A percentile compares a stretch with the other conserved stretches of the same genome.
Conservation (phyloP, 1,284 basidiomycete species). For the Cutaneotrichosporon spelunceum region DNA sequence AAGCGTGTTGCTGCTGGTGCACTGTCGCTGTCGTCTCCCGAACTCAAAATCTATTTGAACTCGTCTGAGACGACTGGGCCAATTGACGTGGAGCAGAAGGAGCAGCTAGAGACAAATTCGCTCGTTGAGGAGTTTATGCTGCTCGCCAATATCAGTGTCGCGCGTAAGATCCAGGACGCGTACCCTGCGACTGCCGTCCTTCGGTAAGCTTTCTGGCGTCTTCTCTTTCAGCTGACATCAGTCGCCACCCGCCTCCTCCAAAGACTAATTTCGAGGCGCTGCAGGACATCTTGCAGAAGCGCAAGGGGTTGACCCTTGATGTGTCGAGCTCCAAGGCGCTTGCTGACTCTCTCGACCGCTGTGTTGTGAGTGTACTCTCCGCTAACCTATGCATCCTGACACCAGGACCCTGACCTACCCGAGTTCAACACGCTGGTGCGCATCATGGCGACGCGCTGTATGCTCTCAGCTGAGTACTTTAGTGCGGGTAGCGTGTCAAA, state of each 20-base stretch:
- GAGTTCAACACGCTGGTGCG: conserved; percentile 96
- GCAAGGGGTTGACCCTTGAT: conserved; percentile 80
- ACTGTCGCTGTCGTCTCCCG: conserved; percentile 92
- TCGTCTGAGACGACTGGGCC: conserved; percentile 89
- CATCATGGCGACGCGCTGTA: conserved; percentile 98
- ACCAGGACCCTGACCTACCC: conserved; percentile 71
- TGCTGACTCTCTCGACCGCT: conserved; percentile 84
- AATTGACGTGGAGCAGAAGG: conserved; percentile 96
- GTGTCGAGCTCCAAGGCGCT: conserved; percentile 87
- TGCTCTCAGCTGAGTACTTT: conserved; percentile 98
- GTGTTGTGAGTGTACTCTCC: conserved; percentile 62
- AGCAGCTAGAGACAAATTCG: conserved; percentile 88
- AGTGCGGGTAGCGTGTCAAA: conserved; percentile 88
- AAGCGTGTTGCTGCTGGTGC: conserved; percentile 90
- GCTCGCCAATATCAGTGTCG: conserved; percentile 93
- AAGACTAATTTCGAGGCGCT: conserved; percentile 92
- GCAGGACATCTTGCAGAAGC: conserved; percentile 85
- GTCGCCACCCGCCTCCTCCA: conserved; percentile 91
- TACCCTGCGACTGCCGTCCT: conserved; percentile 96
- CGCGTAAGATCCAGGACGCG: conserved; percentile 83
- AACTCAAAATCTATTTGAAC: conserved; percentile 94
- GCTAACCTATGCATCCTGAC: neutral
- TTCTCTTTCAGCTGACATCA: conserved; percentile 35
- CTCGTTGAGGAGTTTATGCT: conserved; percentile 99
- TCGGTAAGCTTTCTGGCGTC: conserved; percentile 56